phyloP scores from a whole-genome alignment of 805 yeast genomes.

The Candida parachauliodes region DNA sequence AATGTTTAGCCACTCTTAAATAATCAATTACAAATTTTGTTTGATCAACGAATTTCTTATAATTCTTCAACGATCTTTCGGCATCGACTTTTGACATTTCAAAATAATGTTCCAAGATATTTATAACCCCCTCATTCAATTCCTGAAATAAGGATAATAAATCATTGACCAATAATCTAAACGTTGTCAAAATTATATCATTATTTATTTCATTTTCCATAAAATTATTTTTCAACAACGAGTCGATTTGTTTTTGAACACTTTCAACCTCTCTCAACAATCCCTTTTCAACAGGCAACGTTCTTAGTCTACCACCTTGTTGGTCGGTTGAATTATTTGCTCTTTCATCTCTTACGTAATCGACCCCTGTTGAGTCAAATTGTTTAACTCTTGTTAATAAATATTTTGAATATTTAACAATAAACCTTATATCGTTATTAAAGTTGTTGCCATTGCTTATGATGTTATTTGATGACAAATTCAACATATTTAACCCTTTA shows the following conservation, averaged over 20 bases:
- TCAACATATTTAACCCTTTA: conserved; percentile 48
- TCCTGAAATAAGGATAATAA: conserved; percentile 82
- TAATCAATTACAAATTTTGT: conserved; percentile 86
- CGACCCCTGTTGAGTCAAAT: conserved; percentile 59
- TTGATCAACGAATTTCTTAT: conserved; percentile 78
- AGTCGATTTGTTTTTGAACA: conserved; percentile 76
- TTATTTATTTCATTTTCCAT: conserved; percentile 78
- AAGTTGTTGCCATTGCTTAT: conserved; percentile 20
- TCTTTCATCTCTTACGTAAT: conserved; percentile 73
- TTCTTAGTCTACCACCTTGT: conserved; percentile 61
- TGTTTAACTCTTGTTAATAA: conserved; percentile 66
- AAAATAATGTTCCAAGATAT: conserved; percentile 88
- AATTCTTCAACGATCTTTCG: conserved; percentile 77
- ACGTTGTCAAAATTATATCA: conserved; percentile 79
- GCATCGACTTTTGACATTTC: conserved; percentile 88
- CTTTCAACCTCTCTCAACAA: conserved; percentile 80
- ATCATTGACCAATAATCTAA: conserved; percentile 87
- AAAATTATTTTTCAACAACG: conserved; percentile 69
- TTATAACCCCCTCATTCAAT: conserved; percentile 93
- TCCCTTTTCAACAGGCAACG: conserved; percentile 70
- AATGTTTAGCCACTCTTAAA: conserved; percentile 82
- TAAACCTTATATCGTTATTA: conserved; percentile 48
- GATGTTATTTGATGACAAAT: conserved; percentile 35
- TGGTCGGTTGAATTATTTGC: conserved; percentile 43
- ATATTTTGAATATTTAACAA: conserved; percentile 70